phyloP scores from a whole-genome alignment of 2,329 filamentous ascomycete species.

The Plenodomus tracheiphilus region DNA sequence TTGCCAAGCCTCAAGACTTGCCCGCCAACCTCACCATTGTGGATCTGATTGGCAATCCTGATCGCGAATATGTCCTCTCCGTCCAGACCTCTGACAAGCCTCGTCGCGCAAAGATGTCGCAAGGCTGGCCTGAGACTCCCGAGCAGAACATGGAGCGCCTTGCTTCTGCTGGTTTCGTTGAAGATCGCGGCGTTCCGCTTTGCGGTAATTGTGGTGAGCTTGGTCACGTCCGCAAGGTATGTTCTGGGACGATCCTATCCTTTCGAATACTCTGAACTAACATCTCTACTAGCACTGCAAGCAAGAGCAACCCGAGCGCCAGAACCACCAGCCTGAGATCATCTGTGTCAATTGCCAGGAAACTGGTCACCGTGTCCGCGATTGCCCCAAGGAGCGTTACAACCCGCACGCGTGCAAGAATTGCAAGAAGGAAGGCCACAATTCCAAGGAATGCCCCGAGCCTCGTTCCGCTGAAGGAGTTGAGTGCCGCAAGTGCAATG shows the following conservation, averaged over 20 bases:
- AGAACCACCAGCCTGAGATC: slow-evolving; percentile 50
- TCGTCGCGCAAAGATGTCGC: slow-evolving; percentile 55
- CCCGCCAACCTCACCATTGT: slow-evolving; percentile 54
- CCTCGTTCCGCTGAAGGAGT: slow-evolving; percentile 58
- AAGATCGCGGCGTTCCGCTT: slow-evolving; percentile 61
- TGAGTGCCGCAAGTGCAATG: slow-evolving; percentile 67
- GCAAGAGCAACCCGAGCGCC: slow-evolving; percentile 58
- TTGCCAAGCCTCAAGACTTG: slow-evolving; percentile 53
- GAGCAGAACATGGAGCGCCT: slow-evolving; percentile 68
- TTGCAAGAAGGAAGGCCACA: slow-evolving; percentile 57
- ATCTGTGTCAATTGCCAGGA: slow-evolving; percentile 68
- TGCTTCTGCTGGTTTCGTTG: slow-evolving; percentile 66
- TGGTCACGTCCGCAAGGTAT: slow-evolving; percentile 60
- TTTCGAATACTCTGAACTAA: slow-evolving; percentile 4
- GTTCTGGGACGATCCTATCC: not conserved
- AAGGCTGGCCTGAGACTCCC: slow-evolving; percentile 61
- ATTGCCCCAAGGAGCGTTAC: slow-evolving; percentile 60
- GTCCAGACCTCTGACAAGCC: slow-evolving; percentile 65
- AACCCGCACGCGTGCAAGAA: slow-evolving; percentile 71
- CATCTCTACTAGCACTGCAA: slow-evolving; percentile 54
- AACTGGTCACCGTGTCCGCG: slow-evolving; percentile 67
- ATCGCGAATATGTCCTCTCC: slow-evolving; percentile 66
- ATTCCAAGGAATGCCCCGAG: slow-evolving; percentile 46
- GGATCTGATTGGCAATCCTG: slow-evolving; percentile 59
- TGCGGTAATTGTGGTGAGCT: slow-evolving; percentile 68